Conservation (phyloP, 202 grass and related monocot genomes). For the Zizania palustris region DNA sequence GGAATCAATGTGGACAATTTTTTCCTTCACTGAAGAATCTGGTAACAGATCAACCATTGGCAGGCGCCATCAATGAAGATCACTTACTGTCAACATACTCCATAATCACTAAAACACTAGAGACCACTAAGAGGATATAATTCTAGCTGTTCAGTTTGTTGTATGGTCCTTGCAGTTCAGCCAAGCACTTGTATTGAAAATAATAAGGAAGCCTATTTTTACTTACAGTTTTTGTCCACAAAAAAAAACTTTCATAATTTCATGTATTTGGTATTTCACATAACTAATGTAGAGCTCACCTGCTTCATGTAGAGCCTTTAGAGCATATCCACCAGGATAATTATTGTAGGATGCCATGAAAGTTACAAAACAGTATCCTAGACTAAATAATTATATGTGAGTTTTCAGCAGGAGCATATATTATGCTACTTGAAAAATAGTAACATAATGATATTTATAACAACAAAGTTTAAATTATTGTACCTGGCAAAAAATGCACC, state of each 20-base stretch:
- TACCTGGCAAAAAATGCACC: conserved; percentile 83
- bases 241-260: conserved; percentile 15
- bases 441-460: conserved; percentile 18
- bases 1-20: conserved; percentile 79
- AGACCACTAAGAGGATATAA: conserved; percentile 25
- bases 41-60: conserved; percentile 36
- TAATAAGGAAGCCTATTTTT: conserved; percentile 8
- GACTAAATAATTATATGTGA: conserved; percentile 63
- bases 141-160: not conserved
- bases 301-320: conserved; percentile 79
- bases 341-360: conserved; percentile 94
- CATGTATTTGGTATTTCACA: conserved; percentile 13
- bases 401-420: conserved; percentile 27
- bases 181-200: conserved; percentile 20
- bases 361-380: conserved; percentile 74
- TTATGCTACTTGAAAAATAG: conserved; percentile 11
- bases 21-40: conserved; percentile 74
- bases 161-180: conserved; percentile 9
- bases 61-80: conserved; percentile 36
- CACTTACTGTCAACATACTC: conserved; percentile 11
- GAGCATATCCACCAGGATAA: conserved; percentile 94
- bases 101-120: conserved; percentile 31
- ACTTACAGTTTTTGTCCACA: conserved; percentile 30
- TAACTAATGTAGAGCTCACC: conserved; percentile 55
- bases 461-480: conserved; percentile 32